Evolutionary conservation across 2,329 filamentous ascomycete genomes (phyloP), one percentile per base, ranked within the genome.

Genomic region (Gaeumannomyces sp.): DNA sequence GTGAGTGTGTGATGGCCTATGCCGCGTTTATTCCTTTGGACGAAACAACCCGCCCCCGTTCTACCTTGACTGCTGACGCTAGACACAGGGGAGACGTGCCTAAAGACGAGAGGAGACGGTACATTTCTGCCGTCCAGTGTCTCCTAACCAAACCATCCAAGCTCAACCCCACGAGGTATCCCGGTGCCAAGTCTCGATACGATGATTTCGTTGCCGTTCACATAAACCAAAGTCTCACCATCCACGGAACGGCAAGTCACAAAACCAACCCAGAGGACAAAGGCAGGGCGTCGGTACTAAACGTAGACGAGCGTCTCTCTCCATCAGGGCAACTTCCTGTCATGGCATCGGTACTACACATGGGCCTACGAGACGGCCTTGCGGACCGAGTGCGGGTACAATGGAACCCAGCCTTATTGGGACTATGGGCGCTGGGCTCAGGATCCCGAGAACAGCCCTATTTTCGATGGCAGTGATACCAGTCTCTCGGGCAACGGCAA

Each of bases 381-480:
- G 58, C 71, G 73, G n/a, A 70, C 73, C 1, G 79, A 81, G 68
- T 80, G 79, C 67, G 75, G 73, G 6, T 80, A 79, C 66, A 74
- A 66, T 10, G 77, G 77, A 4, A 74, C 71, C 8, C 76, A 78
- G 66, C 78, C 78, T 13, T 85, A 83, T 73, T 80, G 79, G 74
- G 81, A 85, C 71, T 85, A 82, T 80, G 77, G 77, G 3, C 76
- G 77, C 63, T 80, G 79, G 73, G 75, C 79, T 2, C 67, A 74
- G 3, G 78, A 85, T 67, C 76, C 78, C 1, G 69, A 73, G 66
- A 76, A 78, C 64, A 84, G 82, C 0, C 80, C 83, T 19, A 71
- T 85, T 61, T 85, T 87, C 66, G 82, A 85, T 68, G 84, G 84
- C 61, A 81, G 79, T 67, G 78, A 77, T 31, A 81, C 78, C 62